These are phyloP conservation scores for Blastobotrys niveus DNA, from an alignment of 1,139 yeast genomes.

Conservation along the genomic window DNA sequence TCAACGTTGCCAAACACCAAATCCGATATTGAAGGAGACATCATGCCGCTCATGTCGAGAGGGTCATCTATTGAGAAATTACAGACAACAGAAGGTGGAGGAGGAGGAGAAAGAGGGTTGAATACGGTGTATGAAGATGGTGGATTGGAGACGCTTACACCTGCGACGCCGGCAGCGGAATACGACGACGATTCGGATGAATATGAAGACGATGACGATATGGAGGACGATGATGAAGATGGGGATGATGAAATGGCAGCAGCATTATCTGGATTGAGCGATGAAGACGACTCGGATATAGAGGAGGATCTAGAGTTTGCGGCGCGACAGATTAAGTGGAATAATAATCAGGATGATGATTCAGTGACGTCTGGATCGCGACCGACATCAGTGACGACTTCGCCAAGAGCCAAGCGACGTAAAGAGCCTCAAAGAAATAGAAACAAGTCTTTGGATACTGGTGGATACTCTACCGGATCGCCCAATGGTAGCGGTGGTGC, in stretches of 20 bases:
- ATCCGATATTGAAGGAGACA: conserved; percentile 1
- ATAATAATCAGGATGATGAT: conserved; percentile 18
- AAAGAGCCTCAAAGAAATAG: conserved; percentile 15
- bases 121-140: conserved; percentile 6
- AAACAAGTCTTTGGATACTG: conserved; percentile 22
- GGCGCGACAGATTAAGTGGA: conserved; percentile 28
- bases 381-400: conserved; percentile 19
- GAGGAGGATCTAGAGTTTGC: conserved; percentile 35
- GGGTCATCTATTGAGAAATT: conserved; percentile 5
- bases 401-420: conserved; percentile 20
- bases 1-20: conserved; percentile 16
- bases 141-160: no score
- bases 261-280: conserved; percentile 22
- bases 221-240: conserved; percentile 16
- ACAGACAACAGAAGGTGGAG: background rate
- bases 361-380: conserved; percentile 16
- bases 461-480: background rate
- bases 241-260: conserved; percentile 19
- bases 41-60: conserved; percentile 5
- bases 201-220: background rate
- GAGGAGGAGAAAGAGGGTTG: background rate
- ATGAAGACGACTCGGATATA: conserved; percentile 36
- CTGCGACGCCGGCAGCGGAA: conserved; percentile 11
- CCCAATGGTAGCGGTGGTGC: background rate
- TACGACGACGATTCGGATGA: background rate